A percentile compares a stretch with the other conserved stretches of the same genome.
phyloP scores from a whole-genome alignment of 129 eudicot species.

The Arctium minus region DNA sequence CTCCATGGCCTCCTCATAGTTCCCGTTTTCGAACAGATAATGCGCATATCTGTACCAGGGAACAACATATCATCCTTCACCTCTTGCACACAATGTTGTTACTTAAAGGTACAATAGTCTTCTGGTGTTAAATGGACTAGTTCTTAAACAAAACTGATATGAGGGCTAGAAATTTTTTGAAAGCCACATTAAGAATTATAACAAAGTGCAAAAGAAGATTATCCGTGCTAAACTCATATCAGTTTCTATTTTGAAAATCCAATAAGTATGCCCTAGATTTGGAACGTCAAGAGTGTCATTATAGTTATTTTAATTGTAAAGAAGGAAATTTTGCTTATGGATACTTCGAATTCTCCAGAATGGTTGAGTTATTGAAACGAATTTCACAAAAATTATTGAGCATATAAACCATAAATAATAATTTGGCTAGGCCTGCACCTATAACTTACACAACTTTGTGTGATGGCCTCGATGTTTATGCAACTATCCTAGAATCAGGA shows the following conservation, averaged over 20 bases:
- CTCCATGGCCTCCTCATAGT: slow-evolving; percentile 98
- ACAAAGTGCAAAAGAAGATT: neutral
- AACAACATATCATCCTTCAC: neutral
- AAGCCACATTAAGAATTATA: neutral
- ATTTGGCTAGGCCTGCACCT: neutral
- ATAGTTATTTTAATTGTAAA: neutral
- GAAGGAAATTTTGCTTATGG: neutral
- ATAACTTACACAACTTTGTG: neutral
- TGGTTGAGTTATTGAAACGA: neutral
- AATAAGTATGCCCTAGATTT: neutral
- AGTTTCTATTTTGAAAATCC: neutral
- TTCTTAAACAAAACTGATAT: neutral
- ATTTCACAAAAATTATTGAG: neutral
- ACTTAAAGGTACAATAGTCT: neutral
- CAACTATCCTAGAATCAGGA: neutral
- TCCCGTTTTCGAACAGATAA: slow-evolving; percentile 83
- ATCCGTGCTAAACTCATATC: neutral
- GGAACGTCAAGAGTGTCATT: neutral
- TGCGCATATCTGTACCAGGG: slow-evolving; percentile 80
- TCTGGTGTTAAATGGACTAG: neutral
- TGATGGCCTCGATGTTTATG: neutral
- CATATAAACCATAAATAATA: neutral
- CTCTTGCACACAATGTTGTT: neutral
- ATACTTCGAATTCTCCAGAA: neutral
- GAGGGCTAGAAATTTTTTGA: neutral